Evolutionary conservation across 176 grass and related monocot genomes (phyloP), one percentile per base, ranked within the genome.

Genomic region (Ensete ventricosum): DNA sequence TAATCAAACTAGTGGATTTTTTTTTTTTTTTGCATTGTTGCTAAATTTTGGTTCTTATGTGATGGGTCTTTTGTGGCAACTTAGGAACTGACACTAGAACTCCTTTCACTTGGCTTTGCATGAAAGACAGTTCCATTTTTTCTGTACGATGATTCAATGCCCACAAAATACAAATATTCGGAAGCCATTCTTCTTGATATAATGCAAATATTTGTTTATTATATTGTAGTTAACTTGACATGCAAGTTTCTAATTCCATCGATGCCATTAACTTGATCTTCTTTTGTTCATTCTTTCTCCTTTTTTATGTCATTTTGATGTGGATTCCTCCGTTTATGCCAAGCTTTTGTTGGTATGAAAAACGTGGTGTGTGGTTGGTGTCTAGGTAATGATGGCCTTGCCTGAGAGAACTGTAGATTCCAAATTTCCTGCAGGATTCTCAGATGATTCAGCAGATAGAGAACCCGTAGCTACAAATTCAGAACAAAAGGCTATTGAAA

Each of bases 351-450:
- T 27, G 12, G 11, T 26, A 65, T 65, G 62, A 65, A 65, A 27
- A 12, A 43, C 3, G 19, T 65, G n/a, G n/a, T 26, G 22, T 65
- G 24, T 69, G 26, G 0, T 34, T 43, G 34, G 34, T 69, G 29
- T 54, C 48, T 91, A 99, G 95, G 88, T 91, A 71, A 94, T 95
- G 95, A 99, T 78, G 88, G 93, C 83, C 84, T 94, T 86, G 88
- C 96, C 88, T 84, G 74, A 86, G 60, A 77, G 73, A 66, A 73
- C 59, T 86, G 55, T 54, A 2, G 78, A 63, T 73, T 80, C 78
- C 53, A 52, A 53, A 62, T 73, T 80, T 73, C 57, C 57, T 64
- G 76, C 71, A 83, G 54, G 73, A 73, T 58, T 19, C 9, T 71
- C 82, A 64, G 73, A 71, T 5, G 19, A 84, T 71, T 76, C 78